phyloP scores from a whole-genome alignment of 768 basidiomycete genomes.

The Sarcomyxa edulis region DNA sequence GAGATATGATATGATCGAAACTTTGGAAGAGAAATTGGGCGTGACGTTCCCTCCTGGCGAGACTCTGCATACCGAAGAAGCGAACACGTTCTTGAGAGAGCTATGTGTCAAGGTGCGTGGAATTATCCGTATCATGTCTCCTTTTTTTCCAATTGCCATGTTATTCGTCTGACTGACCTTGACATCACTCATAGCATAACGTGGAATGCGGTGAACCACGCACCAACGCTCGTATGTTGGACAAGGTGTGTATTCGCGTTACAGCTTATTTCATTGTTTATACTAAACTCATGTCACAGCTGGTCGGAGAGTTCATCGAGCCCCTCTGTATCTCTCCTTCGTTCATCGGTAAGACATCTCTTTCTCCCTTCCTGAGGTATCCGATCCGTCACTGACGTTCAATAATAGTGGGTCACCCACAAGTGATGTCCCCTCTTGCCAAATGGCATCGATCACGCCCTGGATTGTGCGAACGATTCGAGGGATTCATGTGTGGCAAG shows the following conservation, averaged over 20 bases:
- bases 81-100: conserved; percentile 84
- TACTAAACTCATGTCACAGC: conserved; percentile 35
- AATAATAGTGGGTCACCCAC: conserved; percentile 86
- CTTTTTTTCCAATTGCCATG: not conserved
- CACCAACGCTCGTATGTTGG: conserved; percentile 90
- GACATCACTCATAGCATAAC: conserved; percentile 76
- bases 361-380: not conserved
- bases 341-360: conserved; percentile 76
- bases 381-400: conserved; percentile 4
- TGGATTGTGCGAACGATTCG: conserved; percentile 97
- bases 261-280: not conserved
- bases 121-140: not conserved
- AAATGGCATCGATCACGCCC: conserved; percentile 98
- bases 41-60: conserved; percentile 94
- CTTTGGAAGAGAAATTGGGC: conserved; percentile 88
- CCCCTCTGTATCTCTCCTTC: conserved; percentile 93
- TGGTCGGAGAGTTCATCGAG: conserved; percentile 98
- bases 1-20: conserved; percentile 96
- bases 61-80: conserved; percentile 78
- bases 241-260: conserved; percentile 57
- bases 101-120: conserved; percentile 72
- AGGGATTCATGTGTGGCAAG: conserved; percentile 96
- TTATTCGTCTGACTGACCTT: not conserved
- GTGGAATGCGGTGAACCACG: conserved; percentile 96
- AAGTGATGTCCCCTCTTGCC: conserved; percentile 99